A percentile compares a stretch with the other conserved stretches of the same genome.
Conservation (phyloP, 139 green algal genomes). For the Chlorella sp. region DNA sequence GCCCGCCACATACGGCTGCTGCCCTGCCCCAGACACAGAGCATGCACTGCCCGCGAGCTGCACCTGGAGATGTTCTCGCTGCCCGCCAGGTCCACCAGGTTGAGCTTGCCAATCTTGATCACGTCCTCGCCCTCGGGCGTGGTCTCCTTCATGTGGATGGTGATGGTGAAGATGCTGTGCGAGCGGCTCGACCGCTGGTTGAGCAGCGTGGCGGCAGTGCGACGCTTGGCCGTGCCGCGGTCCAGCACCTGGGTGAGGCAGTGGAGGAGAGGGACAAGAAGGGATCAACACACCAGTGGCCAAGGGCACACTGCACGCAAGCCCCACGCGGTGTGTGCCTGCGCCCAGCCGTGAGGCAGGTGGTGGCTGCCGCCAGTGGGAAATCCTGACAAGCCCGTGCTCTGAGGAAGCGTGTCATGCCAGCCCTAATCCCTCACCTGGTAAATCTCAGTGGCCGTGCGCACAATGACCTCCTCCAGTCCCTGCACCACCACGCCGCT, state of each 20-base stretch:
- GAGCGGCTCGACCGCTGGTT: slow-evolving; percentile 97
- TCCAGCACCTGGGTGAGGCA: slow-evolving; percentile 84
- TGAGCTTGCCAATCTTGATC: slow-evolving; percentile 95
- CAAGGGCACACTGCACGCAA: too few relatives aligned
- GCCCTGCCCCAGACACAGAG: too few relatives aligned
- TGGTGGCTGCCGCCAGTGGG: too few relatives aligned
- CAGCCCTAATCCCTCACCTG: too few relatives aligned
- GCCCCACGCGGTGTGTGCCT: too few relatives aligned
- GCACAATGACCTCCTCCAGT: slow-evolving; percentile 91
- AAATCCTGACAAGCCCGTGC: too few relatives aligned
- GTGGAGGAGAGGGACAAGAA: too few relatives aligned
- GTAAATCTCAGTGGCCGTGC: slow-evolving; percentile 80
- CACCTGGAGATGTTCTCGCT: slow-evolving; percentile 90
- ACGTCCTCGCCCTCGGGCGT: slow-evolving; percentile 92
- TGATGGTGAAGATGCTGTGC: slow-evolving; percentile 89
- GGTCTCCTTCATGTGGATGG: slow-evolving; percentile 83
- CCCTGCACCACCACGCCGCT: slow-evolving; percentile 81
- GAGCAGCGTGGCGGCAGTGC: slow-evolving; percentile 92
- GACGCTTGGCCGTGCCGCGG: slow-evolving; percentile 75
- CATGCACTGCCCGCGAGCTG: too few relatives aligned
- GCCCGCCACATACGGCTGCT: too few relatives aligned
- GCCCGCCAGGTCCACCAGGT: slow-evolving; percentile 97
- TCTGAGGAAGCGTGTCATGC: too few relatives aligned
- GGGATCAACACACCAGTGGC: too few relatives aligned
- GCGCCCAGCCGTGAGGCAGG: too few relatives aligned